Conservation (phyloP, 2,329 filamentous ascomycete species). For the Calonectria pteridis region DNA sequence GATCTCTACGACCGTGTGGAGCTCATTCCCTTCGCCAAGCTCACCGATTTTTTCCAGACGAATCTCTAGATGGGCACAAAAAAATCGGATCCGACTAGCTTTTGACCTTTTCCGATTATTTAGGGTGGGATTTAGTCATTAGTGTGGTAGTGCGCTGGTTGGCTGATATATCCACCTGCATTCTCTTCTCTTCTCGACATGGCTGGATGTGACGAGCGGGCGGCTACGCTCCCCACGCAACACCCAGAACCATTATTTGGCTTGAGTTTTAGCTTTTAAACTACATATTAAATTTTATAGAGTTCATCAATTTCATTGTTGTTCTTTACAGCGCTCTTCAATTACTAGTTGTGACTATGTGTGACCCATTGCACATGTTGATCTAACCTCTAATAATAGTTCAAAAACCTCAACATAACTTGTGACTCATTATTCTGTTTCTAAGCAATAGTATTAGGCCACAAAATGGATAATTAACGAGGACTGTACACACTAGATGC, state of each 20-base stretch:
- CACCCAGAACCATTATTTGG: background rate
- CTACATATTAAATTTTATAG: background rate
- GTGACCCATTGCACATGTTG: background rate
- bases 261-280: background rate
- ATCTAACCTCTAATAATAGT: background rate
- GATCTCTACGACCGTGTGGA: slow-evolving; percentile 53
- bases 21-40: slow-evolving; percentile 50
- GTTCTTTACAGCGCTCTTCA: background rate
- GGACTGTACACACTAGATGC: background rate
- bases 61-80: background rate
- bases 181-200: background rate
- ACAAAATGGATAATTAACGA: fast-evolving
- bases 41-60: slow-evolving; percentile 43
- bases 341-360: no score
- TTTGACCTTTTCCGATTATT: no score
- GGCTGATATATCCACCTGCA: background rate
- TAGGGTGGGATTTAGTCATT: background rate
- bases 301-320: background rate
- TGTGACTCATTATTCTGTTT: background rate
- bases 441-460: background rate
- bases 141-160: background rate
- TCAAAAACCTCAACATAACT: background rate
- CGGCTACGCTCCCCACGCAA: background rate
- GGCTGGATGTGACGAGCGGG: background rate
- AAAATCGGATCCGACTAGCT: background rate